Base-by-base conservation (phyloP, 2,329 filamentous ascomycete genomes). In the Gremmenia infestans region DNA sequence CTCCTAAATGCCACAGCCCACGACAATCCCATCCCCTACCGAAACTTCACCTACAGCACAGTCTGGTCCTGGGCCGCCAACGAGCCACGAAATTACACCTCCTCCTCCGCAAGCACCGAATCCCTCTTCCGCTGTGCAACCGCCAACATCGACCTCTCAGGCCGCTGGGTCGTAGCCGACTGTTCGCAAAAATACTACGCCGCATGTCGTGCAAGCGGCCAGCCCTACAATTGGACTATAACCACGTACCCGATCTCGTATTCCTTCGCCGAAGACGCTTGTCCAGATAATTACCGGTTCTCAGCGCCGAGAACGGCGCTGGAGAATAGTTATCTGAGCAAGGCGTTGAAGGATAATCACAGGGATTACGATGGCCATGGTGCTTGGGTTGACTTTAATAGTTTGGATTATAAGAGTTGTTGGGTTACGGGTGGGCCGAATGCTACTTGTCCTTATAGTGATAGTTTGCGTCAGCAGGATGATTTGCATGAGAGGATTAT, bases 341-440 rank as follows among this genome's bases (percentile, higher is more conserved):
- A 43, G 59, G 65, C 40, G 47, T 66, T 59, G 58, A 65, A 43
- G 57, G 68, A 47, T 55, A 60, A 37, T 65, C 9, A 56, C 43
- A 25, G 56, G 52, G 57, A 65, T 3, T 68, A 67, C 5, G 58
- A 64, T 5, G 65, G 72, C 6, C 56, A 67, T 5, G 59, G 74
- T 8, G 67, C 85, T 5, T 86, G 79, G 74, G 63, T 88, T 42
- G 78, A 87, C 62, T 77, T 86, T 59, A 87, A 88, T 61, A 80
- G 78, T 12, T 71, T 86, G 12, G 76, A 81, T 60, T 68, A 78
- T 0, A 67, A 72, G 5, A 74, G 75, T 4, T 88, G 85, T 68
- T 88, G 85, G 85, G 78, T 85, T 2, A 70, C 74, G 0, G 81
- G 81, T 14, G 78, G 78, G 0, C 70, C 76, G 22, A 80, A 81